Base-by-base conservation (phyloP, 2,329 filamentous ascomycete genomes). In the Penicillium sclerotiorum region DNA sequence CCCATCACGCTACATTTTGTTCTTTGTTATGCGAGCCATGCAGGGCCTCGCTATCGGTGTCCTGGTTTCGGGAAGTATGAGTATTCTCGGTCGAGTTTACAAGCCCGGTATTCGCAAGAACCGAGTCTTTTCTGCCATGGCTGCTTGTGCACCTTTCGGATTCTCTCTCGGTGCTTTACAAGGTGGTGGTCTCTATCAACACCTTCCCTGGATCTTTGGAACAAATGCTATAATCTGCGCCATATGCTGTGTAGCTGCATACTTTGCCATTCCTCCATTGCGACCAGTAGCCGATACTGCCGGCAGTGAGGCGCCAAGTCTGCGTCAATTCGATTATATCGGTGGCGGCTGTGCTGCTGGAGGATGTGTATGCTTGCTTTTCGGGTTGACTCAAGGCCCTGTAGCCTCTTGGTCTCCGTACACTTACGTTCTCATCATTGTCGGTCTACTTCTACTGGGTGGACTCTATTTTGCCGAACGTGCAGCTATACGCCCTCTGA, bases 331-430 rank as follows among this genome's bases (percentile, higher is more conserved):
- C 36, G 64, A 68, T 36, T 73, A 67, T 17, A 58, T 74, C 5
- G 80, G 79, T 9, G 73, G 73, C 5, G 50, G 70, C 4, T 67
- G 73, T 3, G 80, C 80, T 5, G 72, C 82, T 5, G 67, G 69
- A 3, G 77, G 74, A 6, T 71, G 82, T 48, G 72, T 82, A 2
- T 71, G 81, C n/a, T 71, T 83, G 56, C 80, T 83, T 48, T 79
- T 83, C 44, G 78, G 79, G 0, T 79, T 79, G 67, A 83, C 82
- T 32, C 77, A 81, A 58, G 77, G 76, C 2, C 73, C 76, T 0
- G 70, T 76, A 1, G 74, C 75, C 4, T 72, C 75, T 0, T 81
- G 79, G 79, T 56, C 71, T 4, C 65, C 76, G 0, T 80, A 81
- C 58, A 74, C 79, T 12, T 77, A 74, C 53, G 67, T 73, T 1